Evolutionary conservation across 2,329 filamentous ascomycete species (phyloP).

Genomic region (Aciculosporium take): DNA sequence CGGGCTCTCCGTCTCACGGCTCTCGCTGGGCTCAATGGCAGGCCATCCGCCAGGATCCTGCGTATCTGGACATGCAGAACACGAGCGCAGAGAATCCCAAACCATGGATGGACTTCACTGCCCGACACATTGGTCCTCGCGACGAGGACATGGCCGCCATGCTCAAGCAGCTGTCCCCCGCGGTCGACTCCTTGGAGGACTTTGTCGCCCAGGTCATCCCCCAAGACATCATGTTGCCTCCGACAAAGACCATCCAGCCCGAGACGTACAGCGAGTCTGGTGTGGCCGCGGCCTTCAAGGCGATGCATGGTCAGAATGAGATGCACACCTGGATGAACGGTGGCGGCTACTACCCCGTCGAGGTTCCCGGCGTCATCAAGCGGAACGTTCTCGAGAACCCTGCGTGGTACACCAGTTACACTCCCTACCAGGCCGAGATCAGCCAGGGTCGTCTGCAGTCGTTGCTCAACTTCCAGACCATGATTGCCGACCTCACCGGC

Average conservation of each 20-base stretch:
- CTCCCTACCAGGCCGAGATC: slow-evolving; percentile 93
- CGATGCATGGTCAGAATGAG: slow-evolving; percentile 23
- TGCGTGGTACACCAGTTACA: slow-evolving; percentile 96
- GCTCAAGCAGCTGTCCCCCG: slow-evolving; percentile 66
- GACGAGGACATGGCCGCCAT: slow-evolving; percentile 57
- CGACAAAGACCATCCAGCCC: slow-evolving; percentile 24
- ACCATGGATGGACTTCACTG: slow-evolving; percentile 40
- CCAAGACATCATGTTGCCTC: slow-evolving; percentile 47
- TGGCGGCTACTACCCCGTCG: slow-evolving; percentile 76
- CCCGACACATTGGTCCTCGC: slow-evolving; percentile 78
- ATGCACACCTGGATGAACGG: slow-evolving; percentile 60
- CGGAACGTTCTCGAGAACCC: slow-evolving; percentile 86
- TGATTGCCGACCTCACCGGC: slow-evolving; percentile 77
- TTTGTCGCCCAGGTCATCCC: slow-evolving; percentile 80
- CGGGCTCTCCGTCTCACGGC: too few relatives aligned
- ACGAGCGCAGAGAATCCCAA: slow-evolving; percentile 9
- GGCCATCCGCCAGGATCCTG: slow-evolving; percentile 10
- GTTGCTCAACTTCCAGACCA: slow-evolving; percentile 86
- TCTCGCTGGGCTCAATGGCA: slow-evolving; percentile 7
- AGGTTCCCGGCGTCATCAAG: slow-evolving; percentile 79
- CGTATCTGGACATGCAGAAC: slow-evolving; percentile 12
- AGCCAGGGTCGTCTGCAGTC: slow-evolving; percentile 89
- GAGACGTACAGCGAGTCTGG: slow-evolving; percentile 36
- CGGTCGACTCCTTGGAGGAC: slow-evolving; percentile 57
- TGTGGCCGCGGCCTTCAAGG: slow-evolving; percentile 17